phyloP scores from a whole-genome alignment of 2,329 filamentous ascomycete genomes.

The Pestalotiopsis sp. region DNA sequence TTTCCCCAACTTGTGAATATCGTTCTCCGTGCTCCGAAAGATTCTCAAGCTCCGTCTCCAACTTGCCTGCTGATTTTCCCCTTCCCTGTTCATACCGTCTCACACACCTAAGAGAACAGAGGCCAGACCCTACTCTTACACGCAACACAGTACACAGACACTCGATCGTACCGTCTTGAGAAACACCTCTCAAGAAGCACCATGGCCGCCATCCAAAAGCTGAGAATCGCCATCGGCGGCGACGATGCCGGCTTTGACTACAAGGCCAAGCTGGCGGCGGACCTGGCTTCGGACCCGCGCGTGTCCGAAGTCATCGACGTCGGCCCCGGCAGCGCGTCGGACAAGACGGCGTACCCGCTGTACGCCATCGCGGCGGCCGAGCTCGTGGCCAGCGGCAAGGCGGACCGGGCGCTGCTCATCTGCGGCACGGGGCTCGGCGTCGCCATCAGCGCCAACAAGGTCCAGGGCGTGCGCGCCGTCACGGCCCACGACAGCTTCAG shows the following conservation, averaged over 20 bases:
- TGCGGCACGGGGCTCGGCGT: conserved; percentile 85
- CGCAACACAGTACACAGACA: not conserved
- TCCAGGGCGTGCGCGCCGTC: conserved; percentile 77
- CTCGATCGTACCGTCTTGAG: not conserved
- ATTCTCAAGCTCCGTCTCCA: not conserved
- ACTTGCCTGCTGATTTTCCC: not conserved
- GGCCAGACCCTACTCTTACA: not conserved
- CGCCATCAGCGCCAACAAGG: conserved; percentile 82
- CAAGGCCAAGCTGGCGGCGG: conserved; percentile 76
- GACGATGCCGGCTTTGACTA: conserved; percentile 74
- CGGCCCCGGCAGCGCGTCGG: conserved; percentile 65
- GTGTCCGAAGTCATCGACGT: conserved; percentile 75
- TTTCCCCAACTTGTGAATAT: not conserved
- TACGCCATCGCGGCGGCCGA: conserved; percentile 73
- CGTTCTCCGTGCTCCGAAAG: not conserved
- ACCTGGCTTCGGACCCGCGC: conserved; percentile 68
- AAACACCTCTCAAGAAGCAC: not conserved
- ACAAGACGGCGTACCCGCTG: conserved; percentile 84
- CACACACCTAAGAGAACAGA: not conserved
- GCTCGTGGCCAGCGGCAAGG: conserved; percentile 64
- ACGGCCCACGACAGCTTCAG: conserved; percentile 83
- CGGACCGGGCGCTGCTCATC: conserved; percentile 79
- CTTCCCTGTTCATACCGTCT: not conserved
- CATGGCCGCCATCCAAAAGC: conserved; percentile 1
- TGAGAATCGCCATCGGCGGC: conserved; percentile 7